Conservation (phyloP, 148 eudicot species). For the Rhododendron griersonianum region DNA sequence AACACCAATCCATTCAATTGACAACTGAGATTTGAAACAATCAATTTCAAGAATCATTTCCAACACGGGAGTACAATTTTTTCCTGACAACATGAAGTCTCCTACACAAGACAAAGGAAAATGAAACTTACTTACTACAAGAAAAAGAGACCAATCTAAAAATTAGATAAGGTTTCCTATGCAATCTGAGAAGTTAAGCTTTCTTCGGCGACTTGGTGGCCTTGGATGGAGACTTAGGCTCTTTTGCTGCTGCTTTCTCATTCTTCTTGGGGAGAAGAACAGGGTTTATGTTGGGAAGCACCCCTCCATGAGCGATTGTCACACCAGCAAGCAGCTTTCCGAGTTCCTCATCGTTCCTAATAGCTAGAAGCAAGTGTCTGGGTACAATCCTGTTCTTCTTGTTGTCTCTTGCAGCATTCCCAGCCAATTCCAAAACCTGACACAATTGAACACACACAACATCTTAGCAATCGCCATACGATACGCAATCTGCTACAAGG, state of each 20-base stretch:
- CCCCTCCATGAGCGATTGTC: slow-evolving; percentile 39
- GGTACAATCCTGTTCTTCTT: slow-evolving; percentile 43
- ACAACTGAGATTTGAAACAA: neutral
- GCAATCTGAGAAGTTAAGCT: slow-evolving; percentile 8
- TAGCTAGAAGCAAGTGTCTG: slow-evolving; percentile 34
- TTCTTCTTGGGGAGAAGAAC: slow-evolving; percentile 34
- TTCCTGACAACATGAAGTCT: neutral
- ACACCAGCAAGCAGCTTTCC: slow-evolving; percentile 42
- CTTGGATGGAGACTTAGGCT: slow-evolving; percentile 35
- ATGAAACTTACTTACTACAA: slow-evolving; percentile 1
- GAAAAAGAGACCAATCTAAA: neutral
- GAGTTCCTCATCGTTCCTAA: slow-evolving; percentile 42
- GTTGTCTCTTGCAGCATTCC: slow-evolving; percentile 47
- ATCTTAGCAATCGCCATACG: neutral
- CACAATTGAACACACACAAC: neutral
- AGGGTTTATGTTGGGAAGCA: slow-evolving; percentile 39
- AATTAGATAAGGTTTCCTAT: neutral
- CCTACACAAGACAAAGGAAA: neutral
- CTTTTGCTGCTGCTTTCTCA: slow-evolving; percentile 20
- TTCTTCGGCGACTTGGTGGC: slow-evolving; percentile 39
- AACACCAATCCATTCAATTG: neutral
- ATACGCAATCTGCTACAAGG: neutral
- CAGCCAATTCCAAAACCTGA: slow-evolving; percentile 44
- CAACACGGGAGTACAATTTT: neutral
- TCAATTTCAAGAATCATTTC: neutral